Conservation (phyloP, 495 filamentous ascomycete genomes). For the Annulohypoxylon bovei region DNA sequence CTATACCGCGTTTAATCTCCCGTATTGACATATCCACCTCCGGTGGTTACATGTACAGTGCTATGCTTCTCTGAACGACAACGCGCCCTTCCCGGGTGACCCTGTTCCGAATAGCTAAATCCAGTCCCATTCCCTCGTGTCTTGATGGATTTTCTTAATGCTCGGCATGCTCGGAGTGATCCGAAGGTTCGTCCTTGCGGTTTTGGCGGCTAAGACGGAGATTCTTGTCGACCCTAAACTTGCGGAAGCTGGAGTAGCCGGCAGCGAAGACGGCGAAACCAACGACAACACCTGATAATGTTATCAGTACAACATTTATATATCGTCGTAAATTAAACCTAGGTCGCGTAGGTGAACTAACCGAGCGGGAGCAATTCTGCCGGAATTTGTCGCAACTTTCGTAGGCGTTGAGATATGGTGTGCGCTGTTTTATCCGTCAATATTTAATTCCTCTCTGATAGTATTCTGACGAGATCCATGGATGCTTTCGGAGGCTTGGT, state of each 20-base stretch:
- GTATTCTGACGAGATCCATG: background rate
- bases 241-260: constrained; percentile 79
- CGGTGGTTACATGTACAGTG: constrained; percentile 43
- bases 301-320: constrained; percentile 19
- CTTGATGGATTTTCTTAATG: constrained; percentile 37
- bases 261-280: constrained; percentile 73
- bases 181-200: constrained; percentile 52
- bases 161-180: constrained; percentile 30
- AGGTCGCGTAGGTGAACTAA: constrained; percentile 58
- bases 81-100: constrained; percentile 27
- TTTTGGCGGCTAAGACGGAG: constrained; percentile 77
- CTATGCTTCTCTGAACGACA: constrained; percentile 35
- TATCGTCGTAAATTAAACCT: background rate
- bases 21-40: constrained; percentile 39
- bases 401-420: constrained; percentile 95
- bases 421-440: constrained; percentile 71
- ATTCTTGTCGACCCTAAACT: constrained; percentile 89
- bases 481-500: constrained; percentile 9
- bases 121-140: background rate
- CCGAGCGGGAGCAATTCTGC: constrained; percentile 95
- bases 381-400: constrained; percentile 85
- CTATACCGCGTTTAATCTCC: constrained; percentile 42
- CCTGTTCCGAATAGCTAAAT: constrained; percentile 16
- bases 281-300: constrained; percentile 78
- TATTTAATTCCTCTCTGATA: constrained; percentile 1